Percentiles rank a stretch among this genome's conserved stretches.
Evolutionary conservation across 2,329 filamentous ascomycete genomes (phyloP).

Genomic region (Claviceps maximensis): DNA sequence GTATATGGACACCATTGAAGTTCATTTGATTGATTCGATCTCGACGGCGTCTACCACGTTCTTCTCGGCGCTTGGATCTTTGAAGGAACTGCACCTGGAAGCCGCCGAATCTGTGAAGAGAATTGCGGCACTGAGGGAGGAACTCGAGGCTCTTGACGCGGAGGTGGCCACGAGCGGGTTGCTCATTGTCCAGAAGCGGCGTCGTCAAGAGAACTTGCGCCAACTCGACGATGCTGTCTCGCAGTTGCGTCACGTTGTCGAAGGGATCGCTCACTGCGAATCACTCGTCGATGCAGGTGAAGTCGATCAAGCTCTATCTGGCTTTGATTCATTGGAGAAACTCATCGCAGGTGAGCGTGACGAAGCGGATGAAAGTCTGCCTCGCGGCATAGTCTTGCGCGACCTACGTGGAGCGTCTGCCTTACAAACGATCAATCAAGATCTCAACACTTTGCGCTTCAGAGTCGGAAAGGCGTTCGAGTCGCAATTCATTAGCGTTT

Average conservation of each 20-base stretch:
- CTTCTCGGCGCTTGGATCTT: slow-evolving; percentile 81
- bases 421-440: slow-evolving; percentile 64
- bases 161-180: slow-evolving; percentile 79
- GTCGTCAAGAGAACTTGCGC: slow-evolving; percentile 69
- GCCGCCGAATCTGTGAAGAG: slow-evolving; percentile 80
- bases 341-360: slow-evolving; percentile 63
- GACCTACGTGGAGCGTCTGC: slow-evolving; percentile 69
- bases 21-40: slow-evolving; percentile 92
- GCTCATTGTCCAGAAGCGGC: slow-evolving; percentile 71
- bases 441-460: slow-evolving; percentile 61
- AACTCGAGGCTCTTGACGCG: slow-evolving; percentile 67
- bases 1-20: slow-evolving; percentile 99
- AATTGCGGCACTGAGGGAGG: slow-evolving; percentile 68
- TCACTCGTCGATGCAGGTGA: slow-evolving; percentile 70
- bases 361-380: slow-evolving; percentile 16
- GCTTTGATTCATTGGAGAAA: slow-evolving; percentile 64
- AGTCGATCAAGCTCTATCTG: slow-evolving; percentile 65
- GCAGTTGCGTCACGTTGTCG: slow-evolving; percentile 69
- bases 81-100: slow-evolving; percentile 83
- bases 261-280: slow-evolving; percentile 64
- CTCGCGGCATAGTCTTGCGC: slow-evolving; percentile 29
- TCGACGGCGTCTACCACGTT: slow-evolving; percentile 93
- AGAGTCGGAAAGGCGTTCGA: slow-evolving; percentile 84
- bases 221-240: slow-evolving; percentile 71
- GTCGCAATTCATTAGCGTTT: slow-evolving; percentile 58